Base-by-base conservation (phyloP, 305 asterid species). In the Caryopteris hybrid region DNA sequence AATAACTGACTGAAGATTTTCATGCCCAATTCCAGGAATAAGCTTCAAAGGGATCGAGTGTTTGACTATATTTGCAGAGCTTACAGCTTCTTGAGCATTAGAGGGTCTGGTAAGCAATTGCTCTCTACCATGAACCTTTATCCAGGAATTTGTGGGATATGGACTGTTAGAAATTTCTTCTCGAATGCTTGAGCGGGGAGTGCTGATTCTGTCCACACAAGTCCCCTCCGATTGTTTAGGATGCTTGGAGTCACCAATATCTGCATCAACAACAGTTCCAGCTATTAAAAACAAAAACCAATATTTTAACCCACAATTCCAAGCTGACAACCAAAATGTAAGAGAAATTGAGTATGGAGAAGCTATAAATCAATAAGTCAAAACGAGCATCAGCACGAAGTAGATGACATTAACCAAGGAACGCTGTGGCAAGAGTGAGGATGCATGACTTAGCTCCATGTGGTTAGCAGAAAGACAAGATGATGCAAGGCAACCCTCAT, bases 81-180 rank as follows among this genome's bases (percentile, higher is more conserved):
- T 81, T 64, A 64, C 46, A 67, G 68, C 63, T 74, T 83, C 78
- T 56, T 66, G 84, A 52, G 76, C 73, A 57, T 82, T 85, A 31
- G 79, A 66, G 56, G 71, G 65, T 46, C 48, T 65, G 50, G 71
- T 68, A 36, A 46, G 68, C 76, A 76, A 77, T 33, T 77, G 81
- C 48, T 80, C 87, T 76, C 72, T 81, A 63, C 83, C 83, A 31
- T 38, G 89, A 76, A 78, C 85, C 80, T 79, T 90, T 60, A 74
- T 76, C 87, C 81, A 75, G 42, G 90, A 84, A 85, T 78, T 76
- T 61, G 84, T 68, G 60, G 79, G 76, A 64, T 77, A 84, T 72
- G 79, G 77, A 43, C 65, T 59, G 43, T 23, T 66, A 50, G 81
- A 72, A 70, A 68, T 66, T 62, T 79, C 92, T 61, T 75, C 87